Base-by-base conservation (phyloP, 495 filamentous ascomycete species). In the Xylaria castorea region DNA sequence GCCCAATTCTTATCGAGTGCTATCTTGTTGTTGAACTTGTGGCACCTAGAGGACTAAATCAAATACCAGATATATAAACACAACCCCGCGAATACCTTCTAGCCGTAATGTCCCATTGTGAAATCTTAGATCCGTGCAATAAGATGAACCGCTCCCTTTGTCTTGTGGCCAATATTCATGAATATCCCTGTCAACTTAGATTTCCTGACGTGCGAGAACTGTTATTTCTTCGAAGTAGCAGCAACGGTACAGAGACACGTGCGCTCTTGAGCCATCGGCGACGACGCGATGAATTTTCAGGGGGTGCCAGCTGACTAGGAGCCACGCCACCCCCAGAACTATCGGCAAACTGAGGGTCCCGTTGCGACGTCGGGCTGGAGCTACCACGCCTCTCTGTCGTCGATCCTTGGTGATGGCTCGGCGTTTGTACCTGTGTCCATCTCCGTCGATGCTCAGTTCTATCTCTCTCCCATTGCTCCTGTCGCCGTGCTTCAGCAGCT, bases 391-490 rank as follows among this genome's bases (percentile, higher is more conserved):
- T n/a, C 44, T 48, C n/a, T 11, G 22, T 11, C 11, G 48, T 51
- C n/a, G n/a, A 51, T 25, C 7, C 7, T 14, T 25, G 48, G 48
- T 20, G 48, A 4, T 25, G 16, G 2, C 48, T 11, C n/a, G 48
- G 48, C n/a, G 48, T 8, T 51, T 51, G 48, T 11, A n/a, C 50
- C 50, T 27, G 51, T 57, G 51, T 12, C 25, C 27, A 57, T 5
- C 51, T 57, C 51, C 12, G 51, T 18, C 51, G 22, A 22, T 55
- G 51, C 11, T 55, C 51, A 9, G 51, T 3, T 55, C 25, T 55
- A 55, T 22, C 51, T 12, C 12, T 55, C n/a, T 53, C 50, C 50
- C 50, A 53, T 53, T 53, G 22, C 20, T 57, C 51, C 51, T 57
- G 51, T 30, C 51, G 51, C 51, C 14, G 22, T 0, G 25, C 14